Evolutionary conservation across 2,329 filamentous ascomycete genomes (phyloP), one percentile per base, ranked within the genome.

Genomic region (Botrytis porri): DNA sequence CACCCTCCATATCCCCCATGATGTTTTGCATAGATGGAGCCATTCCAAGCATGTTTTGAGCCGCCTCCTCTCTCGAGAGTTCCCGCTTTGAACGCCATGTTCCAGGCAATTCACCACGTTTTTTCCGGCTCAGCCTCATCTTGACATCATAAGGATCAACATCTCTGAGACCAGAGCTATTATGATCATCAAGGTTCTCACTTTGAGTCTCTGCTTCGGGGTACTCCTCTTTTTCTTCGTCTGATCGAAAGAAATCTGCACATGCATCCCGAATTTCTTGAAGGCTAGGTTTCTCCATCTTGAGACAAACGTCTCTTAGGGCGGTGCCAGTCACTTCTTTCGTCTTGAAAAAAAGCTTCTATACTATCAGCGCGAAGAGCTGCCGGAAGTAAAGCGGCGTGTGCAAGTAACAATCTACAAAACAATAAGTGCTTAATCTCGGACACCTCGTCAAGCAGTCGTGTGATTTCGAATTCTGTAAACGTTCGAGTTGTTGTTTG

Each of bases 261-360:
- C 85, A 87, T 22, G 85, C 85, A 77, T 87, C 85, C 60, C 85
- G 81, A 35, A 87, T 82, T 62, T 85, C 84, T 74, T 87, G 84
- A 3, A 86, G 80, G n/a, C 78, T 80, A 29, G 85, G 85, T 62
- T 83, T 81, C 73, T 86, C 85, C 64, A 86, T 79, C 74, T 84
- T 84, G 35, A 86, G 79, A 73, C 84, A 85, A 8, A 86, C 75
- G 75, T 86, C 84, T 74, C 84, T 80, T 7, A 87, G 76, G 70
- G 86, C 83, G 22, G 82, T 79, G 45, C 80, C 80, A 3, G 82
- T 83, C 48, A 86, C 81, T 37, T 84, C 81, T 14, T 14, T 79
- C 75, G 67, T 85, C 82, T 6, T 77, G 78, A 4, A 86, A 79
- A 70, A 86, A 86, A 9, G 85, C 82, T 5, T 86, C 81, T 6